Base-by-base conservation (phyloP, 75 land plant species). In the Selaginella moellendorffii region DNA sequence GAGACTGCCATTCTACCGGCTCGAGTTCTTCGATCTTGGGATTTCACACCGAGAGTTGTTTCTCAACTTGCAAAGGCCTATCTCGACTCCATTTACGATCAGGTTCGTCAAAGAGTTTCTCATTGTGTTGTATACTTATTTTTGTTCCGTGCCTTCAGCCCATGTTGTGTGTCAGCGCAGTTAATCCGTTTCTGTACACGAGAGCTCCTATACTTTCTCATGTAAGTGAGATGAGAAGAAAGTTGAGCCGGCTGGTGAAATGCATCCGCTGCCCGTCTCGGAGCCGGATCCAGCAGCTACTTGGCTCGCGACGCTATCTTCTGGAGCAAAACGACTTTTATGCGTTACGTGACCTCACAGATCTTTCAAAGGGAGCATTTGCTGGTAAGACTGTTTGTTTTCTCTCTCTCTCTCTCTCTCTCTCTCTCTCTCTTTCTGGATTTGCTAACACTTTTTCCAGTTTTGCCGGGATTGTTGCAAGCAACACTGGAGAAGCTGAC, bases 101-200 rank as follows among this genome's bases (percentile, higher is more conserved):
- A 85, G 95, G 97, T 91, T 74, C 46, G 29, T 20, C 46, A 36
- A 36, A 36, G 10, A 36, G 14, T 36, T 36, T 36, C 5, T 36
- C 46, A 36, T 36, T 36, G 14, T 5, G 10, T 36, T 5, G 10
- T 36, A 36, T 62, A 25, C n/a, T 18, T 2, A 62, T 26, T 26
- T n/a, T 1, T 69, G 18, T 70, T n/a, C n/a, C 42, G 10, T 18
- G 17, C 27, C 29, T 72, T 72, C 86, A 91, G 97, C 97, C 97
- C 46, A 88, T 91, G 97, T 75, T 91, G 21, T 91, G 97, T 74
- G 86, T 91, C 12, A 81, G 86, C 69, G 97, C 97, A 52, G 95
- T 91, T n/a, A 91, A 91, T 78, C 93, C 97, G 52, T 75, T 75
- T 61, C 76, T 91, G 25, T 82, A 85, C 69, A 77, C 88, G 28